Evolutionary conservation across 192 early-diverging fungal species (phyloP), one percentile per base, ranked within the genome.

Genomic region (Phlyctochytrium bullatum): DNA sequence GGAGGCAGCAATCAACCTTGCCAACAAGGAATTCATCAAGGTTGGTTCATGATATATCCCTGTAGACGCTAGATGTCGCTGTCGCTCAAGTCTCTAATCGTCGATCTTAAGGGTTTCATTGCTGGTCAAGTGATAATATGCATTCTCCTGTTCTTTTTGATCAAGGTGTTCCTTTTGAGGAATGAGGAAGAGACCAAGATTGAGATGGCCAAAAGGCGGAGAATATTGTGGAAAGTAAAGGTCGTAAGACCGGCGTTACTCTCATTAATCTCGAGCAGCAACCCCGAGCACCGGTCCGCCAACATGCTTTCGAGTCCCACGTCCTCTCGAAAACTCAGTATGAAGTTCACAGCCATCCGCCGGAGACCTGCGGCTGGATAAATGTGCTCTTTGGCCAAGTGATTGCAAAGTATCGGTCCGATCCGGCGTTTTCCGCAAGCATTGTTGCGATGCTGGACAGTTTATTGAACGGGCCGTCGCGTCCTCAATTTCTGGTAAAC

Each of bases 321-420:
- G 76, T 85, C 31, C 68, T 85, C 0, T n/a, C 69, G 29, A 80
- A 80, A 33, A 79, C 73, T 4, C 36, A 67, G 6, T 83, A 83
- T 52, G 67, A 78, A 28, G 62, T 73, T 10, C 60, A 72, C 23
- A 61, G 59, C 23, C 78, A 85, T 75, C 78, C 66, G 25, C 53
- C 72, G 0, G 93, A 95, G 71, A 84, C 88, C 24, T 83, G 86
- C 29, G 91, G 91, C 36, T 95, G 93, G 93, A 76, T 94, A 36
- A 93, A 91, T 67, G 89, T 93, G 1, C 51, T 95, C 29, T 35
- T 92, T 24, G 93, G 87, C 10, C 91, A 93, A 70, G 77, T 86
- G 1, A 87, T 95, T 52, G 76, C 86, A 28, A 82, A 85, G 34
- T 93, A 90, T 68, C 72, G 93, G 32, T 83, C 85, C 36, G 90